Evolutionary conservation across 306 rosid genomes (phyloP), one percentile per base, ranked within the genome.

Genomic region (Adenanthera pavonina): DNA sequence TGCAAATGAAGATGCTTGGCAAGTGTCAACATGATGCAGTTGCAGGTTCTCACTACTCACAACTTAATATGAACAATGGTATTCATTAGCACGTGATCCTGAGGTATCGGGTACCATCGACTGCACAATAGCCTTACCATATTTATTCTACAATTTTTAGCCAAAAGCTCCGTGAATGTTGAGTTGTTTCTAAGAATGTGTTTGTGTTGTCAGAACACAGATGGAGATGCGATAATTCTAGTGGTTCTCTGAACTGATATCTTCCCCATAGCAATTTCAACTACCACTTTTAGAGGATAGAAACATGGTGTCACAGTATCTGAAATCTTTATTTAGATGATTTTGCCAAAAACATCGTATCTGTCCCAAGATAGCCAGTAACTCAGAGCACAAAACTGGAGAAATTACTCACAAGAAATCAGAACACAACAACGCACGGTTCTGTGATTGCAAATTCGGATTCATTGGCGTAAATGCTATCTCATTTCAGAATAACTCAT

Each of bases 1-100:
- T 60, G 40, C 84, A 80, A 74, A 81, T 19, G 60, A 53, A 49
- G 46, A 60, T 44, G 10, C 2, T 46, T 46, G 49, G 49, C 49
- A 12, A 25, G 49, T 20, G 34, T 47, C 72, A 70, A 33, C 25
- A 46, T 46, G 5, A 25, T 30, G 44, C 60, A 56, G 4, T 7
- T 6, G 59, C 53, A 64, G 8, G 44, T 48, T 56, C 9, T 59
- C 36, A 19, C 65, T 20, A 0, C 9, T 38, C 49, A 66, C 20
- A 17, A 38, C 33, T 38, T 6, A 36, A 38, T 16, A n/a, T 6
- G 72, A n/a, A 34, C 48, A 66, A 38, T 15, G 30, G 14, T 3
- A 34, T 15, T 11, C 72, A 66, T 38, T 65, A 36, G 25, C 70
- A 14, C 14, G 16, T 36, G n/a, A 65, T 65, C 70, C n/a, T 65